Evolutionary conservation across 2,329 filamentous ascomycete species (phyloP).

Genomic region (Laburnicola sp.): DNA sequence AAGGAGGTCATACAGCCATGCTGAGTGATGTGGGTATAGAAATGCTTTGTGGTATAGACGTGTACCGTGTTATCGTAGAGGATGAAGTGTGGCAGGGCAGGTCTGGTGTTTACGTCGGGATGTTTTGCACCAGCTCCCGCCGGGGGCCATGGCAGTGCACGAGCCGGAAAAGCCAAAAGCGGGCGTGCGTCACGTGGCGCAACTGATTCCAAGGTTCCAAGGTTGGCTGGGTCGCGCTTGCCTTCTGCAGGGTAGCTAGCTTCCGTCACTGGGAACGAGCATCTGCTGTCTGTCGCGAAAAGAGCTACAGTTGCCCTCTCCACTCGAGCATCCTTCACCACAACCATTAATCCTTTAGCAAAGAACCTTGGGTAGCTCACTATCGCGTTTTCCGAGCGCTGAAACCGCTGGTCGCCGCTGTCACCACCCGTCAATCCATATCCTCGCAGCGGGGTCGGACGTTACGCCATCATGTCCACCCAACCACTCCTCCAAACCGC

Average conservation of each 20-base stretch:
- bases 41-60: constrained; percentile 11
- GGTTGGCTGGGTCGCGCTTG: not conserved
- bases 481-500: constrained; percentile 95
- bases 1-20: constrained; percentile 33
- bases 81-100: constrained; percentile 2
- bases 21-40: constrained; percentile 18
- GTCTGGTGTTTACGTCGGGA: constrained; percentile 15
- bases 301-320: not conserved
- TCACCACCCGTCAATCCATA: not conserved
- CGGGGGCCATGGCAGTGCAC: not conserved
- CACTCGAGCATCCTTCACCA: not conserved
- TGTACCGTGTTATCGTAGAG: not conserved
- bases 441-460: constrained; percentile 8
- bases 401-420: not conserved
- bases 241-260: not conserved
- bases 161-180: not conserved
- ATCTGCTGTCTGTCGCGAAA: not conserved
- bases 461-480: constrained; percentile 71
- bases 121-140: constrained; percentile 11
- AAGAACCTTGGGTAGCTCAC: no score
- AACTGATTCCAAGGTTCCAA: constrained; percentile 20
- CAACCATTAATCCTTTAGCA: not conserved
- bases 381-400: no score
- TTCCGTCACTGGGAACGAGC: constrained; percentile 5
- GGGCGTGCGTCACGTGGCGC: constrained; percentile 28